Evolutionary conservation across 495 filamentous ascomycete genomes (phyloP).

Genomic region (Cenococcum geophilum): DNA sequence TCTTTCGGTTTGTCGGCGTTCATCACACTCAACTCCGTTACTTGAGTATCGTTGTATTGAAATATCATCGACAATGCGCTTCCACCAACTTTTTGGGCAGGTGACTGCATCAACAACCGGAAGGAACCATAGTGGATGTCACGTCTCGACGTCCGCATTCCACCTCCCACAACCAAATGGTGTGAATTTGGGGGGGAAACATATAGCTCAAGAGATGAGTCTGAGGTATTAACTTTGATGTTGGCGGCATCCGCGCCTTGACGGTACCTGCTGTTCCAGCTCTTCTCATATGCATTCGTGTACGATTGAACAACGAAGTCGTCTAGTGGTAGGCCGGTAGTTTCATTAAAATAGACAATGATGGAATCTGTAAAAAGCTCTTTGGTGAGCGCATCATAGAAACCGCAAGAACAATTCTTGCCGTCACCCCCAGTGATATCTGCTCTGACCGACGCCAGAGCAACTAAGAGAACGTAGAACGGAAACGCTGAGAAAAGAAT

Average conservation of each 20-base stretch:
- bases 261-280: conserved; percentile 39
- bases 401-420: conserved; percentile 39
- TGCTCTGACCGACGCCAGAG: conserved; percentile 11
- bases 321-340: conserved; percentile 26
- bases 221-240: conserved; percentile 30
- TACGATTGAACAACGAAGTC: conserved; percentile 33
- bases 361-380: conserved; percentile 40
- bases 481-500: conserved; percentile 2
- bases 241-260: conserved; percentile 36
- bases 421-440: conserved; percentile 6
- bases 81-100: conserved; percentile 27
- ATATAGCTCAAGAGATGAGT: conserved; percentile 27
- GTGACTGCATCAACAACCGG: conserved; percentile 31
- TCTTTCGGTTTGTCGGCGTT: conserved; percentile 33
- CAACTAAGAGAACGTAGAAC: conserved; percentile 5
- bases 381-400: conserved; percentile 32
- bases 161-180: conserved; percentile 37
- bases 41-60: conserved; percentile 38
- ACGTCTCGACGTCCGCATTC: conserved; percentile 33
- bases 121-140: conserved; percentile 43
- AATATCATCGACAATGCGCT: conserved; percentile 40
- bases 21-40: conserved; percentile 36
- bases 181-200: conserved; percentile 24
- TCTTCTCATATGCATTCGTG: conserved; percentile 38
- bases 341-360: conserved; percentile 45